Percentiles rank a stretch among this genome's conserved stretches.
Evolutionary conservation across 345 rosid genomes (phyloP).

Genomic region (Trapa bicornis): DNA sequence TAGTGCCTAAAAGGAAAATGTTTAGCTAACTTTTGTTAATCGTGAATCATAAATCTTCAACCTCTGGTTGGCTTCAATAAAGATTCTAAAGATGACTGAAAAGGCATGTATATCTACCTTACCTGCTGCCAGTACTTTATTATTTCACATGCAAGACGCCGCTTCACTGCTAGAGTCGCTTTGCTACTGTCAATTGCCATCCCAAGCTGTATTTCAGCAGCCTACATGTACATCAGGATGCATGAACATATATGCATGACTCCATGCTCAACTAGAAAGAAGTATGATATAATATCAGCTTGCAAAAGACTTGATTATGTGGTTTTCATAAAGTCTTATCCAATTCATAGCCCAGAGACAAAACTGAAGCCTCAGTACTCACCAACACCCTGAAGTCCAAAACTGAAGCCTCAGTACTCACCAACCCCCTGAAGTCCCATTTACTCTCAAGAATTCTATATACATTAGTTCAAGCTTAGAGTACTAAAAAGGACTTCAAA

Average conservation of each 20-base stretch:
- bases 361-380: neutral
- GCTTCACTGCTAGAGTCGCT: no score
- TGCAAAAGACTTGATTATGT: neutral
- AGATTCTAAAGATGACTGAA: neutral
- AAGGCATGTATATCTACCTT: neutral
- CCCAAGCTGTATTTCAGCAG: conserved; percentile 95
- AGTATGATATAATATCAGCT: neutral
- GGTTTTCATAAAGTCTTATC: neutral
- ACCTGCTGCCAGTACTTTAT: conserved; percentile 39
- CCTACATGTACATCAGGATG: conserved; percentile 25
- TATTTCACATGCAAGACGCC: no score
- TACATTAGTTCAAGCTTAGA: no score
- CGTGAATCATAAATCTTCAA: no score
- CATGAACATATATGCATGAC: no score
- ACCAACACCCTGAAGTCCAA: neutral
- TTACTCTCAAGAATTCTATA: no score
- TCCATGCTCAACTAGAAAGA: no score
- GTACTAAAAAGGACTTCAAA: no score
- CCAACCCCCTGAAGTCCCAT: no score
- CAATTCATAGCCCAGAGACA: neutral
- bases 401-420: neutral
- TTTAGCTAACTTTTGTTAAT: no score
- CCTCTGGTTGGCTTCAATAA: neutral
- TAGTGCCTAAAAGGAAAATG: conserved; percentile 52
- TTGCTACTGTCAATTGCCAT: conserved; percentile 36